phyloP scores from a whole-genome alignment of 2,329 filamentous ascomycete genomes.

The Cadophora gregata region DNA sequence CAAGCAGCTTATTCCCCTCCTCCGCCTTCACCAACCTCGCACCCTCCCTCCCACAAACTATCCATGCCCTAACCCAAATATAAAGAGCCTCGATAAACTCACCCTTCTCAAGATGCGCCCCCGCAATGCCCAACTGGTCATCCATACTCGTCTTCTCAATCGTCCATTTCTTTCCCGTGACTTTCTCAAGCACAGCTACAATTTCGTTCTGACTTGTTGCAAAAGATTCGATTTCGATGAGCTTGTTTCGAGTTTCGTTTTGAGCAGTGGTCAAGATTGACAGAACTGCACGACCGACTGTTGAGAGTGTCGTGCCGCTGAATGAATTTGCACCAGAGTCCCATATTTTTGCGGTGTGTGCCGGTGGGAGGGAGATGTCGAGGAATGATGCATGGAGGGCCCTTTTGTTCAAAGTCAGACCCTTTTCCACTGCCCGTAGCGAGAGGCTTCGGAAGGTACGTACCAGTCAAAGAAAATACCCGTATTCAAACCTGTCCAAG shows the following conservation, averaged over 20 bases:
- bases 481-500: slow-evolving; percentile 44
- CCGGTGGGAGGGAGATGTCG: slow-evolving; percentile 54
- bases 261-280: slow-evolving; percentile 36
- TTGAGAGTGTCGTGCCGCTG: slow-evolving; percentile 33
- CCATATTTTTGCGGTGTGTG: slow-evolving; percentile 53
- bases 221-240: slow-evolving; percentile 44
- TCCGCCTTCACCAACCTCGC: background rate
- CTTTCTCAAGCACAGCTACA: slow-evolving; percentile 40
- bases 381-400: slow-evolving; percentile 50
- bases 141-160: slow-evolving; percentile 24
- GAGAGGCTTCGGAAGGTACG: slow-evolving; percentile 1
- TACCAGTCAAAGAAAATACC: slow-evolving; percentile 38
- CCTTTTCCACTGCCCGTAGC: no score
- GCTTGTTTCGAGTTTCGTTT: slow-evolving; percentile 38
- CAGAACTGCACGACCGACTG: slow-evolving; percentile 44
- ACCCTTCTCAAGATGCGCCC: slow-evolving; percentile 30
- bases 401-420: background rate
- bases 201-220: slow-evolving; percentile 44
- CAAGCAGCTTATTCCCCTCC: slow-evolving; percentile 11
- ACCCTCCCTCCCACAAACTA: background rate
- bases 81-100: slow-evolving; percentile 24
- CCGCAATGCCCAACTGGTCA: slow-evolving; percentile 20
- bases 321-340: slow-evolving; percentile 41
- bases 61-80: slow-evolving; percentile 7
- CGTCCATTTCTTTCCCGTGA: slow-evolving; percentile 42